Evolutionary conservation across 306 rosid species (phyloP), one percentile per base, ranked within the genome.

Genomic region (Pueraria montana): DNA sequence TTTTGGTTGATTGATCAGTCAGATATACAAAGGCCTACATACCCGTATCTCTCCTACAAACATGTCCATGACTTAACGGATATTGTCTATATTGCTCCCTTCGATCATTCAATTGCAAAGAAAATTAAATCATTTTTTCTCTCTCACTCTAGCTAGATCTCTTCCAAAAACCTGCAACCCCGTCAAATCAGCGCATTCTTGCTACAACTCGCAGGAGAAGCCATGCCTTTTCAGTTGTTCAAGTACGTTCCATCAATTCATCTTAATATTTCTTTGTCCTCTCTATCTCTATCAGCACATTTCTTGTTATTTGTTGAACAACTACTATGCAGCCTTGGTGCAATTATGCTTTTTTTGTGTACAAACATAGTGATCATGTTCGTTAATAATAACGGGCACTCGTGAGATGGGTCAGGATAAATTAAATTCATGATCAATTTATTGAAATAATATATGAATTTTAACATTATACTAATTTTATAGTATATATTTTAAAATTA

Each of bases 21-120:
- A 16, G 76, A 80, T 76, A 34, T 34, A 50, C 53, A 74, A 49
- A 77, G 82, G 27, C 78, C 84, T 72, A 79, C 80, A 11, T 79
- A 48, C 30, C 61, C 76, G 23, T 72, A 72, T 64, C 71, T 66
- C 61, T 53, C 78, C 64, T 72, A 71, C 59, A 64, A 84, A 79
- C 84, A 79, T 84, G 78, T 84, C 18, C 48, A 84, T 84, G 17
- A 72, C 67, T 79, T 79, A 40, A 84, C 59, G 87, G 80, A 1
- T 66, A 21, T 49, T 84, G 84, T 84, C 84, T 72, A 1, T 11
- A 48, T 72, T 72, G 17, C 30, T 46, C 58, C 67, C 58, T 72
- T 61, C 21, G 5, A 72, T 56, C 74, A 55, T 80, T 80, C 70
- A 53, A 38, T 79, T 67, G 1, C 40, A 50, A 65, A 36, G 4